These are phyloP conservation scores for Protomyces lactucae-debilis DNA, from an alignment of 1,139 yeast genomes.

Conservation along the genomic window DNA sequence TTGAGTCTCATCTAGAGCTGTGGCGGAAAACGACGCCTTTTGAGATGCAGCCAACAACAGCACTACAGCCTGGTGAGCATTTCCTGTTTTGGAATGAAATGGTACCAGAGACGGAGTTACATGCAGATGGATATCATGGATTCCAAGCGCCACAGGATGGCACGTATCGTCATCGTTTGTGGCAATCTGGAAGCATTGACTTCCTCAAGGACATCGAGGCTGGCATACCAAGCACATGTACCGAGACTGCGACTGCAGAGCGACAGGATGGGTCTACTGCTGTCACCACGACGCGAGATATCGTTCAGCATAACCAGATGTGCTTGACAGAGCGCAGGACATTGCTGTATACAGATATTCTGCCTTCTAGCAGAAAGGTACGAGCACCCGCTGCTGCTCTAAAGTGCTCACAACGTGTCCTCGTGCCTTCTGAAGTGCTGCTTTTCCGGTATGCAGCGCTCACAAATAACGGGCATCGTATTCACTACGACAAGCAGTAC, in stretches of 20 bases:
- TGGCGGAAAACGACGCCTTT: not conserved
- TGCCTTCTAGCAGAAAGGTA: not conserved
- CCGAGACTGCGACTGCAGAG: not conserved
- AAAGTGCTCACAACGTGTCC: not conserved
- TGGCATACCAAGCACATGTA: not conserved
- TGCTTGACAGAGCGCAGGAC: not conserved
- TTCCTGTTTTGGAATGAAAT: constrained; percentile 18
- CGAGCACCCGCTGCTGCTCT: not conserved
- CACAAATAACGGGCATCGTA: constrained; percentile 74
- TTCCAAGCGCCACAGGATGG: constrained; percentile 17
- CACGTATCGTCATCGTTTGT: constrained; percentile 6
- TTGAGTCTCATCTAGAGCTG: not conserved
- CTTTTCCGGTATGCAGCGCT: constrained; percentile 64
- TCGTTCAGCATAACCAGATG: not conserved
- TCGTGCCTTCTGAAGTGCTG: constrained; percentile 39
- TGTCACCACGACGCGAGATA: not conserved
- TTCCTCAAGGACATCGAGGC: not conserved
- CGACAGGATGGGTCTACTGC: not conserved
- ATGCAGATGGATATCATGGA: constrained; percentile 17
- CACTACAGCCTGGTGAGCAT: constrained; percentile 8
- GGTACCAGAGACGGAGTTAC: not conserved
- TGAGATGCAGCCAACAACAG: not conserved
- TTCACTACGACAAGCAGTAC: constrained; percentile 65
- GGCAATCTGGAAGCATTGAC: constrained; percentile 13
- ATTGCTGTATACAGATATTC: not conserved